phyloP scores from a whole-genome alignment of 768 basidiomycete species.

The Leccinellum luteum region DNA sequence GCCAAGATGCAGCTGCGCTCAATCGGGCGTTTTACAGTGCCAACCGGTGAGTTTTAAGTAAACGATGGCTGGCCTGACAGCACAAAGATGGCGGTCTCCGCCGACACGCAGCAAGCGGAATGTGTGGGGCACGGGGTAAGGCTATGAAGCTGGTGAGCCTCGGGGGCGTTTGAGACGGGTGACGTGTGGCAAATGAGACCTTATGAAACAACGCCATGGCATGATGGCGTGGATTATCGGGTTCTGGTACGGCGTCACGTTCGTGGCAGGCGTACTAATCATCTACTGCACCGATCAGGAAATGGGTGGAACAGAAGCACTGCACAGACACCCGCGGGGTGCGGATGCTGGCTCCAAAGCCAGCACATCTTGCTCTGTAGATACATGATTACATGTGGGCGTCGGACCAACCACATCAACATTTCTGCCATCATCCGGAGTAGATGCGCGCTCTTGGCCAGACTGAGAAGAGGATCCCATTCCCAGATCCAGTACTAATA shows the following conservation, averaged over 20 bases:
- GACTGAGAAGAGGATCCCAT: too few species aligned
- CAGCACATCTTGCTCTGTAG: conserved; percentile 1
- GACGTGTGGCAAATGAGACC: conserved; percentile 5
- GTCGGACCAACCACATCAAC: neutral
- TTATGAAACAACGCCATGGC: neutral
- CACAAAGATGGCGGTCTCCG: conserved; percentile 26
- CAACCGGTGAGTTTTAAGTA: neutral
- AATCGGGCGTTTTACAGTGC: conserved; percentile 5
- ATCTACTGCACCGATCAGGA: conserved; percentile 22
- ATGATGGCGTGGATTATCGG: conserved; percentile 5
- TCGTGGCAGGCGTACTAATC: neutral
- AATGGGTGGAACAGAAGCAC: conserved; percentile 11
- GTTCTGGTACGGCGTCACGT: neutral
- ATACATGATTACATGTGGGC: neutral
- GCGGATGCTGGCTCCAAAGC: neutral
- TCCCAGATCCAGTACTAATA: conserved; percentile 11
- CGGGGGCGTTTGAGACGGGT: conserved; percentile 1
- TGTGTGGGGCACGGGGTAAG: conserved; percentile 29
- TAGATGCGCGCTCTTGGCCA: neutral
- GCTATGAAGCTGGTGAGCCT: conserved; percentile 9
- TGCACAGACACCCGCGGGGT: conserved; percentile 10
- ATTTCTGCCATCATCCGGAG: neutral
- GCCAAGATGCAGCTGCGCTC: conserved; percentile 7
- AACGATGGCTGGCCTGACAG: conserved; percentile 10
- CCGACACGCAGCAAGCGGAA: conserved; percentile 18